Evolutionary conservation across 352 stramenopile genomes (phyloP), one percentile per base, ranked within the genome.

Genomic region (Phytophthora europaea): DNA sequence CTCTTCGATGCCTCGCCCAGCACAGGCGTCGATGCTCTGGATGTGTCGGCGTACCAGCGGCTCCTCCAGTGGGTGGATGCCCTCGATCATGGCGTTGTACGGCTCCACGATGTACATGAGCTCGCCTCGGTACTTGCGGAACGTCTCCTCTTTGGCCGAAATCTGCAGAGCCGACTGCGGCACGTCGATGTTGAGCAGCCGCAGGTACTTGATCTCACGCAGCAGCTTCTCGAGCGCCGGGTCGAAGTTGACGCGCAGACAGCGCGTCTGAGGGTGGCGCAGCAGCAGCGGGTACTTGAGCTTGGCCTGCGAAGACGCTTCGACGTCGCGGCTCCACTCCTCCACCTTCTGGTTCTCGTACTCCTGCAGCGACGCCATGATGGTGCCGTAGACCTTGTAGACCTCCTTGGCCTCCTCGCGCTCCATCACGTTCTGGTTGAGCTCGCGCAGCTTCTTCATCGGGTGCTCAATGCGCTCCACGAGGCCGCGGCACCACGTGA

Each of bases 371-470:
- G 93, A 98, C 23, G 96, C 92, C 67, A 99, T 95, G 67, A 99
- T 98, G 20, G 94, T 98, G 12, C 86, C 88, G 65, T 99, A 99
- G 0, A 99, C 92, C 77, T 99, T 99, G 72, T 97, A 94, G n/a
- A 99, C 97, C 71, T 99, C 97, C 68, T 99, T 99, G 26, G 97
- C 96, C 81, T 99, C 97, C 73, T 99, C 97, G 4, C 98, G 95
- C 51, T 99, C 97, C 82, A 99, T 98, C 47, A 99, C 97, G 67
- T 97, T 98, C 50, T 95, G 87, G 73, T 99, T 98, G 22, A 99
- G 84, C 66, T 98, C 93, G 36, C 98, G 88, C 50, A 99, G 85
- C 78, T 99, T 99, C 63, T 93, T 92, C 95, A 99, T 99, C 6
- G 98, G 97, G 64, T 99, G 97, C 63, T 98, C 92, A 45, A 99